Evolutionary conservation across 305 asterid species (phyloP).

Genomic region (Fraxinus angustifolia): DNA sequence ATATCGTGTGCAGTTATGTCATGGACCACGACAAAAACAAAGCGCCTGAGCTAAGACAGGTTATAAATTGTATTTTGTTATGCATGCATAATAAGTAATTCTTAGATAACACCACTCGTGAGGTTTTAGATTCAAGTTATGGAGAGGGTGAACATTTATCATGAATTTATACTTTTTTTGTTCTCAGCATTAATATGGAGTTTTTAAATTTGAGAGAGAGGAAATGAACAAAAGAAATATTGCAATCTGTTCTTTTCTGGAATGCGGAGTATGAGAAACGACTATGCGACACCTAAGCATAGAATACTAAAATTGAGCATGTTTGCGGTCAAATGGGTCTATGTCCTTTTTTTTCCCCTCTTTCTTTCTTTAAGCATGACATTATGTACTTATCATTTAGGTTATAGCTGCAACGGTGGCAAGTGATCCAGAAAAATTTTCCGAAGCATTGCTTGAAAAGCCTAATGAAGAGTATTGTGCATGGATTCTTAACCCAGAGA

Average conservation of each 20-base stretch:
- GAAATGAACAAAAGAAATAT: not conserved
- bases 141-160: not conserved
- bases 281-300: not conserved
- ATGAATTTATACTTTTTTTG: not conserved
- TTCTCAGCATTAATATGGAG: constrained; percentile 2
- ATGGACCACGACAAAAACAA: constrained; percentile 84
- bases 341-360: not conserved
- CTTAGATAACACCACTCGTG: not conserved
- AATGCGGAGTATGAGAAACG: not conserved
- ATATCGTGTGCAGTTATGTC: constrained; percentile 57
- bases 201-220: not conserved
- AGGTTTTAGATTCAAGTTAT: constrained; percentile 6
- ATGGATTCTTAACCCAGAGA: constrained; percentile 91
- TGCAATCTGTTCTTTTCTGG: not conserved
- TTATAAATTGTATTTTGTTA: constrained; percentile 22
- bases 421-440: constrained; percentile 71
- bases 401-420: constrained; percentile 90
- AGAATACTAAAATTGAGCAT: not conserved
- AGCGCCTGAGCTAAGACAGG: constrained; percentile 91
- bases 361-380: constrained; percentile 14
- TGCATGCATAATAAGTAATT: not conserved
- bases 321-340: not conserved
- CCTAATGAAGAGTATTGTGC: constrained; percentile 76
- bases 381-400: constrained; percentile 34
- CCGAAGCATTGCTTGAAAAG: constrained; percentile 86